Evolutionary conservation across 2,329 filamentous ascomycete species (phyloP).

Genomic region (Fusarium brevicatenulatum): DNA sequence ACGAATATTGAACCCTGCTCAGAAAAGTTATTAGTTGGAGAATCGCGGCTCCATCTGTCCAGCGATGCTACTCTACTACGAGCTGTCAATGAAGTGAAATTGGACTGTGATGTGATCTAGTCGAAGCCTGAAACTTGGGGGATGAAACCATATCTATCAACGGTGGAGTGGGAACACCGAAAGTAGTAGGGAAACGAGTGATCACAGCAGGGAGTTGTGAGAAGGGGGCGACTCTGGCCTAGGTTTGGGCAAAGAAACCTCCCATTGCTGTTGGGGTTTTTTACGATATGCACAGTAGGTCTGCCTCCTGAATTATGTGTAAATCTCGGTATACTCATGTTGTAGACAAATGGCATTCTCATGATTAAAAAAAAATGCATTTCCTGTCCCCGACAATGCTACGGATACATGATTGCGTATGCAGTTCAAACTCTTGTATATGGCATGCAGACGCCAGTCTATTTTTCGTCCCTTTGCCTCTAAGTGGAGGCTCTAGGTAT

Average conservation of each 20-base stretch:
- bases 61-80: slow-evolving; percentile 14
- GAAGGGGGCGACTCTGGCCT: not conserved
- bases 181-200: slow-evolving; percentile 27
- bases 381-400: not conserved
- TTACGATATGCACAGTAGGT: not conserved
- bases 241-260: not conserved
- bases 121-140: slow-evolving; percentile 28
- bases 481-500: not conserved
- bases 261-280: not conserved
- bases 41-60: not conserved
- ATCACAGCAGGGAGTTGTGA: slow-evolving; percentile 6
- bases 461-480: not conserved
- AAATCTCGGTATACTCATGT: not conserved
- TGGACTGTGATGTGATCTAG: slow-evolving; percentile 13
- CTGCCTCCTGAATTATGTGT: not conserved
- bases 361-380: not conserved
- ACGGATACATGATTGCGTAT: not conserved
- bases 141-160: slow-evolving; percentile 20
- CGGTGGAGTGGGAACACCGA: slow-evolving; percentile 6
- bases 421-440: not conserved
- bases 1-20: not conserved
- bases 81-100: slow-evolving; percentile 7
- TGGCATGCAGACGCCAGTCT: not conserved
- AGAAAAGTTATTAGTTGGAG: not conserved
- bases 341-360: not conserved